Evolutionary conservation across 257 asterid genomes (phyloP), one percentile per base, ranked within the genome.

Genomic region (Rhazya stricta): DNA sequence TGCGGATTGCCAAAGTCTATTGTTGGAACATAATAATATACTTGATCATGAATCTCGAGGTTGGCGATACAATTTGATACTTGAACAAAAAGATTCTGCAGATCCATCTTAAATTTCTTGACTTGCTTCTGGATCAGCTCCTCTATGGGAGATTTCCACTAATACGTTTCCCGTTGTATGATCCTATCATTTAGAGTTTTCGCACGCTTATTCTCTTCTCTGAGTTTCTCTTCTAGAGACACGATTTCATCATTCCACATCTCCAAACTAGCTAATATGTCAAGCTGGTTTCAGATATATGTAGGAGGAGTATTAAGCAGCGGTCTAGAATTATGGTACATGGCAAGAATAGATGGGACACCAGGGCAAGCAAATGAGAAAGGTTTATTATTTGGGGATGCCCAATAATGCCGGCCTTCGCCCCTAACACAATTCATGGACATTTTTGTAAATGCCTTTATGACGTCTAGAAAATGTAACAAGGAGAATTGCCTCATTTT

Each of bases 381-480:
- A 3, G 39, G 54, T 11, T 30, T 67, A n/a, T 58, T 69, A 13
- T 13, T 67, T 3, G 61, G 71, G 19, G 34, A 45, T 30, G 61
- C 60, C 36, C 53, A 9, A 77, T 37, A 18, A 60, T 5, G 43
- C 15, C 79, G 6, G 51, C 34, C 16, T 75, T n/a, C 7, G 72
- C 79, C 11, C 79, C 73, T 48, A 29, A 60, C 53, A 60, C 1
- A 71, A 23, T 51, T 61, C n/a, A 67, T 37, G 36, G 36, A 37
- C 54, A 19, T 36, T 77, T 77, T 53, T 77, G 23, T 29, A 69
- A 10, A 77, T 6, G 3, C 71, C 65, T 6, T 37, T 19, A 13
- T 19, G 37, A 6, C 76, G 54, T 56, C 71, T 77, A 0, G 77
- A 77, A 12, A 71, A 71, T 5, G 48, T 71, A 1, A 70, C 73